Evolutionary conservation across 2,329 filamentous ascomycete species (phyloP).

Genomic region (Tolypocladium album): DNA sequence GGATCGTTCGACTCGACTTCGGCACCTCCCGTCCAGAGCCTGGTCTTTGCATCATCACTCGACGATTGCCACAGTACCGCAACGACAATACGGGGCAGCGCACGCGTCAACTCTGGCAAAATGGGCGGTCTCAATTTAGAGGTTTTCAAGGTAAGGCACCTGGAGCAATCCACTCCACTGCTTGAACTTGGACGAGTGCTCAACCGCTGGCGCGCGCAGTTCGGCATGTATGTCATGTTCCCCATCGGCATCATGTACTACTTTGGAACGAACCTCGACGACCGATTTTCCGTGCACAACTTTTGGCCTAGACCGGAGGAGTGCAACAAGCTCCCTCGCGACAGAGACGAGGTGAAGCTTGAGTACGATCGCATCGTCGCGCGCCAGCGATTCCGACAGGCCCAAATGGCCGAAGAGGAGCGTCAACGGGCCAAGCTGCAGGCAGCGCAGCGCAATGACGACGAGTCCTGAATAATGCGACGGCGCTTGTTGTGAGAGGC

Average conservation of each 20-base stretch:
- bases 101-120: conserved; percentile 9
- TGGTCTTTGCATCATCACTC: not conserved
- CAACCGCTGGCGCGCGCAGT: conserved; percentile 39
- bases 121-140: conserved; percentile 87
- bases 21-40: conserved; percentile 1
- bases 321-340: conserved; percentile 65
- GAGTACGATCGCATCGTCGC: conserved; percentile 66
- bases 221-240: conserved; percentile 98
- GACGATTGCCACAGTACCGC: not conserved
- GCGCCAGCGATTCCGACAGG: conserved; percentile 64
- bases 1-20: not conserved
- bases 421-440: conserved; percentile 12
- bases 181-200: not conserved
- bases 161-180: not conserved
- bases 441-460: conserved; percentile 14
- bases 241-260: conserved; percentile 99
- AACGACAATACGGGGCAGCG: not conserved
- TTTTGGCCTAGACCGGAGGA: conserved; percentile 87
- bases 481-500: not conserved
- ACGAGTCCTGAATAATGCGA: conserved; percentile 6
- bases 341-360: conserved; percentile 69
- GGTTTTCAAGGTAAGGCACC: conserved; percentile 71
- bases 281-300: conserved; percentile 74
- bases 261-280: conserved; percentile 96
- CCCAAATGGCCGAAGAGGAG: conserved; percentile 26